Percentiles rank a stretch among this genome's conserved stretches.
phyloP scores from a whole-genome alignment of 495 filamentous ascomycete species.

The Aspergillus sparsus region DNA sequence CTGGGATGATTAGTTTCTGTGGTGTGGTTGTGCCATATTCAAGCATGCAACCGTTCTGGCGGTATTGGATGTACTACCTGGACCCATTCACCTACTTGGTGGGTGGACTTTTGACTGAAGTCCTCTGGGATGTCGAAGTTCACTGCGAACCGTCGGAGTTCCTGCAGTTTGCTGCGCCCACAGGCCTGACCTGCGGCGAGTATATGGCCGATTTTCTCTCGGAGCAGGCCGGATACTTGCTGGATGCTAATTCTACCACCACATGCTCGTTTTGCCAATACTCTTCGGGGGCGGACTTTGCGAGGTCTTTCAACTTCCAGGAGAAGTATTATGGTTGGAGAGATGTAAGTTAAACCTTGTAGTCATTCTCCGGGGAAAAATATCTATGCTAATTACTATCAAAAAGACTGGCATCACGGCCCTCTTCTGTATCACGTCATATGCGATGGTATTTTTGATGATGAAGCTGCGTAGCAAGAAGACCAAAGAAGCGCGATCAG shows the following conservation, averaged over 20 bases:
- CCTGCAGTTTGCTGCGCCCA: slow-evolving; percentile 61
- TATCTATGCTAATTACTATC: slow-evolving; percentile 17
- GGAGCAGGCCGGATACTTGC: slow-evolving; percentile 57
- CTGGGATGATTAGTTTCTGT: slow-evolving; percentile 54
- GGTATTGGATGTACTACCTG: slow-evolving; percentile 61
- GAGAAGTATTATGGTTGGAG: slow-evolving; percentile 47
- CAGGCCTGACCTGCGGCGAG: slow-evolving; percentile 64
- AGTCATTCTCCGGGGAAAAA: background rate
- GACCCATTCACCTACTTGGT: slow-evolving; percentile 59
- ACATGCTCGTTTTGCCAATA: slow-evolving; percentile 65
- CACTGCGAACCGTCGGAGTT: slow-evolving; percentile 59
- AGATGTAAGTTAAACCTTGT: slow-evolving; percentile 35
- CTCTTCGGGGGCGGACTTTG: slow-evolving; percentile 40
- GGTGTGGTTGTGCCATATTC: slow-evolving; percentile 56
- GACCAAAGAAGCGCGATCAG: slow-evolving; percentile 39
- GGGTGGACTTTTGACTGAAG: slow-evolving; percentile 46
- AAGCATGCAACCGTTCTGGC: slow-evolving; percentile 57
- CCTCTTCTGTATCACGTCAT: slow-evolving; percentile 44
- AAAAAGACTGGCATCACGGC: slow-evolving; percentile 43
- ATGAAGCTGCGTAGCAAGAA: slow-evolving; percentile 50
- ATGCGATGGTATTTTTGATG: slow-evolving; percentile 43
- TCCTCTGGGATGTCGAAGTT: slow-evolving; percentile 50
- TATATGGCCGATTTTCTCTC: slow-evolving; percentile 61
- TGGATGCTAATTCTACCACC: slow-evolving; percentile 51
- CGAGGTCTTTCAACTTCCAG: slow-evolving; percentile 40